phyloP scores from a whole-genome alignment of 495 filamentous ascomycete species.

The Aspergillus cavernicola region DNA sequence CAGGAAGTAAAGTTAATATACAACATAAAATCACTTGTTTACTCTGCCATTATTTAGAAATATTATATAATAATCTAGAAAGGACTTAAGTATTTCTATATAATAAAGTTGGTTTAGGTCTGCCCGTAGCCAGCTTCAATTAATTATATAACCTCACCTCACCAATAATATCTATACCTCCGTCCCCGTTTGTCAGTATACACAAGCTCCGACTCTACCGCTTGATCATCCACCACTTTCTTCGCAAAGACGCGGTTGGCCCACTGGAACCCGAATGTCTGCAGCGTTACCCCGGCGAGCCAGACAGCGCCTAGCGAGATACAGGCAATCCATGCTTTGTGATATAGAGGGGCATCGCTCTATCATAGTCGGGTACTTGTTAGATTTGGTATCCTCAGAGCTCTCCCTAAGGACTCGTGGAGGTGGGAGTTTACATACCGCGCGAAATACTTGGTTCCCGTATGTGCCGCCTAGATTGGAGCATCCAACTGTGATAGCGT shows the following conservation, averaged over 20 bases:
- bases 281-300: not conserved
- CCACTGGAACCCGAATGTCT: not conserved
- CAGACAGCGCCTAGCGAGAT: not conserved
- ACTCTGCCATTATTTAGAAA: no score
- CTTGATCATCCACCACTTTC: not conserved
- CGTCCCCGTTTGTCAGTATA: not conserved
- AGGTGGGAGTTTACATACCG: not conserved
- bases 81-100: no score
- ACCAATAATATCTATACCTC: not conserved
- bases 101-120: no score
- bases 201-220: not conserved
- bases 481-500: not conserved
- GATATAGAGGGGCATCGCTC: not conserved
- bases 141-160: not conserved
- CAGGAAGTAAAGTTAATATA: no score
- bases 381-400: not conserved
- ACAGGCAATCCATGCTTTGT: not conserved
- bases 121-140: no score
- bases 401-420: not conserved
- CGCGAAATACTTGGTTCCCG: not conserved
- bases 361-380: not conserved
- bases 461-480: not conserved
- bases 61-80: no score
- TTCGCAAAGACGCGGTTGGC: not conserved
- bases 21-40: no score